Base-by-base conservation (phyloP, 23 red algal species). In the Gracilaria domingensis region DNA sequence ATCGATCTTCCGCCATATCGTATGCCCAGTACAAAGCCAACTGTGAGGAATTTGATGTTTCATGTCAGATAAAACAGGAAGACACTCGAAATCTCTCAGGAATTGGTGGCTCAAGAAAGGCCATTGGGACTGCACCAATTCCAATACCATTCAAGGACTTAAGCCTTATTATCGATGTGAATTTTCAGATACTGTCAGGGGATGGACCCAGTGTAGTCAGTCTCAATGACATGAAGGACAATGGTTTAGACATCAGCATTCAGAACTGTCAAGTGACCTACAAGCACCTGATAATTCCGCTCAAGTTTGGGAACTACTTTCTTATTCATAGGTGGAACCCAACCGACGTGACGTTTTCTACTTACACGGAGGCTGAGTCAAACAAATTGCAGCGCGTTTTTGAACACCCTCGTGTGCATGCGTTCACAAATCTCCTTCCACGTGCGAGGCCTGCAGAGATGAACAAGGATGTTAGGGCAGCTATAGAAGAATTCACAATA, bases 281-380 rank as follows among this genome's bases (percentile, higher is more conserved):
- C 35, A 86, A 70, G 37, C 12, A 74, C 65, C 2, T 49, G 26
- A 13, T 30, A 64, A 33, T 72, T 14, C 32, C 60, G 1, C 25
- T 72, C 16, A 42, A 3, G 3, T 54, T 86, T 38, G 29, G 72
- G 66, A 49, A 86, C 82, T 71, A 86, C n/a, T 86, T 70, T 54
- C 25, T 86, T 25, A 1, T 86, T 44, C 82, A 86, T 23, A 54
- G 36, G 28, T 86, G 61, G 60, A 66, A 67, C 12, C 81, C 55
- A 66, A 11, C 29, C 14, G 81, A 84, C 45, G 6, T 84, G 5
- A 0, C 7, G 5, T 66, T 21, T 35, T 34, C 60, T 26, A 0
- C 66, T 12, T 84, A 65, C 81, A 84, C 81, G 5, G 81, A 66
- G 30, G 34, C n/a, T 36, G 81, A 84, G 23, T 33, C 66, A n/a